Percentiles rank a stretch among this genome's conserved stretches.
These are phyloP conservation scores for Shiraia sp. DNA, from an alignment of 2,329 filamentous ascomycete genomes.

Conservation along the genomic window DNA sequence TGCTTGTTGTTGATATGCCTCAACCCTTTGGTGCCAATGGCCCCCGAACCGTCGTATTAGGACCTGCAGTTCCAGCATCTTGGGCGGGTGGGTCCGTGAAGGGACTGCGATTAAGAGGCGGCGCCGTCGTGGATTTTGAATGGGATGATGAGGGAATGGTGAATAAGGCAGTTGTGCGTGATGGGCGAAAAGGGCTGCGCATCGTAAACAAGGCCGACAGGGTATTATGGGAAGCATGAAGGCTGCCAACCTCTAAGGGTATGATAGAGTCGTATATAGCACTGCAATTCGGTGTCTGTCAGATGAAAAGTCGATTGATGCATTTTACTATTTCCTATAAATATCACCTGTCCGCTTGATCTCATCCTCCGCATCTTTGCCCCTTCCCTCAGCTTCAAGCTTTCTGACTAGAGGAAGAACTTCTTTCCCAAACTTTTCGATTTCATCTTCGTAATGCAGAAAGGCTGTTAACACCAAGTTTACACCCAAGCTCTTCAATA, in stretches of 20 bases:
- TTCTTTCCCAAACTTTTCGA: slow-evolving; percentile 53
- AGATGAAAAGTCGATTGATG: no score
- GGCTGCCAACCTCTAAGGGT: no score
- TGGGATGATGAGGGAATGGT: slow-evolving; percentile 50
- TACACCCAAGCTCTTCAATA: slow-evolving; percentile 53
- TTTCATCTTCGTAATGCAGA: slow-evolving; percentile 58
- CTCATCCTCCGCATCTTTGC: slow-evolving; percentile 53
- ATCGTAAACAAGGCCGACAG: slow-evolving; percentile 18
- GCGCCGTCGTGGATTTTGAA: slow-evolving; percentile 49
- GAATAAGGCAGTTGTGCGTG: slow-evolving; percentile 7
- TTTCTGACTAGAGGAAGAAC: slow-evolving; percentile 54
- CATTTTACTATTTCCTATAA: slow-evolving; percentile 40
- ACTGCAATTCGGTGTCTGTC: no score
- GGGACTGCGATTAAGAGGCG: slow-evolving; percentile 52
- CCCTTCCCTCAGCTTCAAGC: slow-evolving; percentile 53
- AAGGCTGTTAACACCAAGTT: slow-evolving; percentile 54
- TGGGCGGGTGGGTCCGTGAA: slow-evolving; percentile 53
- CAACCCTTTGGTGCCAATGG: slow-evolving; percentile 25
- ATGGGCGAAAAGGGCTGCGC: neutral
- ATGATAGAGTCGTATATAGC: no score
- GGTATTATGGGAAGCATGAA: no score
- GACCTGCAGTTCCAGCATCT: slow-evolving; percentile 52
- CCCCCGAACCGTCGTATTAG: slow-evolving; percentile 48
- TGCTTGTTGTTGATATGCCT: slow-evolving; percentile 57
- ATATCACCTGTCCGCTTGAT: slow-evolving; percentile 54